Percentiles rank a stretch among this genome's conserved stretches.
Evolutionary conservation across 2,329 filamentous ascomycete species (phyloP).

Genomic region (Ascochyta rabiei): DNA sequence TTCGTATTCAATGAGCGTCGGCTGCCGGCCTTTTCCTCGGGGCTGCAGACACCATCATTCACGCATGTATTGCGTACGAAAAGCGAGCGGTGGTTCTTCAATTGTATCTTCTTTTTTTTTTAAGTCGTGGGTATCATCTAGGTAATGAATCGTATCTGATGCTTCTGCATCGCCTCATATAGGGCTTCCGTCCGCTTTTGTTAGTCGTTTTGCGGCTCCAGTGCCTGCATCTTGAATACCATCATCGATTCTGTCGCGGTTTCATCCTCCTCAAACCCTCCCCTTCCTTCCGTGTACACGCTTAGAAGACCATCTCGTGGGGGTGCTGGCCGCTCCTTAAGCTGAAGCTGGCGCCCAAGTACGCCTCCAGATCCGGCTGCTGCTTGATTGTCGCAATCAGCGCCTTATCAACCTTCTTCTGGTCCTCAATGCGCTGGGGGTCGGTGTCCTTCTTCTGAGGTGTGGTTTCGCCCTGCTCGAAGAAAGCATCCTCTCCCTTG

Average conservation of each 20-base stretch:
- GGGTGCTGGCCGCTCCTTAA: conserved; percentile 98
- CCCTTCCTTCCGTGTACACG: not conserved
- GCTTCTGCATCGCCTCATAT: conserved; percentile 9
- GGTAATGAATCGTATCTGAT: conserved; percentile 17
- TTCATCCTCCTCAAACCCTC: not conserved
- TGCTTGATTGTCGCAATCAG: conserved; percentile 96
- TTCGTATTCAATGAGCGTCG: too few relatives aligned
- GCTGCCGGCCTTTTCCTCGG: too few relatives aligned
- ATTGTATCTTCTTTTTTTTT: conserved; percentile 19
- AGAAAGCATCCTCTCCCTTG: conserved; percentile 96
- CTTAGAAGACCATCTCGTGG: conserved; percentile 97
- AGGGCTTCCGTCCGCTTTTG: conserved; percentile 13
- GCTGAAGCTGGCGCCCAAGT: conserved; percentile 94
- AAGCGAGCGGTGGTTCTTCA: not conserved
- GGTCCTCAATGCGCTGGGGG: conserved; percentile 89
- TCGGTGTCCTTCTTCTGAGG: conserved; percentile 90
- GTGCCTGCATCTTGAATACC: conserved; percentile 14
- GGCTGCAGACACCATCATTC: too few relatives aligned
- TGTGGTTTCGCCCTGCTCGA: conserved; percentile 92
- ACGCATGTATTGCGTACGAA: not conserved
- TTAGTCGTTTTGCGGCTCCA: conserved; percentile 5
- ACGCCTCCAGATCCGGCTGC: conserved; percentile 87
- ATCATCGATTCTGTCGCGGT: conserved; percentile 15
- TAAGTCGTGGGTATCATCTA: conserved; percentile 21
- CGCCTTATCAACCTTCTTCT: conserved; percentile 97